Percentiles rank a stretch among this genome's conserved stretches.
Evolutionary conservation across 345 rosid species (phyloP).

Genomic region (Gossypium arboreum): DNA sequence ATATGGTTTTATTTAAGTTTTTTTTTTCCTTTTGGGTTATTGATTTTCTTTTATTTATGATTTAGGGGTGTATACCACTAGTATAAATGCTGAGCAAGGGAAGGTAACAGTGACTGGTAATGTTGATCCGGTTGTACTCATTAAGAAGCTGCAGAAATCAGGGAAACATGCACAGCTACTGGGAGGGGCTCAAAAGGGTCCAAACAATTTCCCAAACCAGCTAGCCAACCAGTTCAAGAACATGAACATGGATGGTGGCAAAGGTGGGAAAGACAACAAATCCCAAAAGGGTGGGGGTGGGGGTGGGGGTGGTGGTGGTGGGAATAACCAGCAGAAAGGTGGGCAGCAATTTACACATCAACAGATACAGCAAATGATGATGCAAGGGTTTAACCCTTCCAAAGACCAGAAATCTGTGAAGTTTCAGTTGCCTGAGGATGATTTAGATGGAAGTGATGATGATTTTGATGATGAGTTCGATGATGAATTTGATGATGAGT

Average conservation of each 20-base stretch:
- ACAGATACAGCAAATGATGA: conserved; percentile 60
- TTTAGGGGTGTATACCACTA: conserved; percentile 63
- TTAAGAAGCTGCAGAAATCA: conserved; percentile 74
- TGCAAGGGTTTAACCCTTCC: conserved; percentile 40
- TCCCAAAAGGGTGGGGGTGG: conserved; percentile 49
- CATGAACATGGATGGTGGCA: conserved; percentile 38
- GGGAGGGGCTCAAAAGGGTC: conserved; percentile 54
- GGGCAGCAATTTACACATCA: conserved; percentile 39
- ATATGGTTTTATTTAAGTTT: background rate
- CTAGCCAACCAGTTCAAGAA: conserved; percentile 48
- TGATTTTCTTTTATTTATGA: background rate
- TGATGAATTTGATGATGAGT: conserved; percentile 43
- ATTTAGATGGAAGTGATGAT: conserved; percentile 42
- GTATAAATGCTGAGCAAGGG: conserved; percentile 79
- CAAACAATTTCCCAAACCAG: conserved; percentile 32
- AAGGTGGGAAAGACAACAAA: conserved; percentile 46
- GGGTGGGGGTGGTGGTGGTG: conserved; percentile 20
- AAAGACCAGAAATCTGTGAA: conserved; percentile 65
- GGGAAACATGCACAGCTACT: conserved; percentile 89
- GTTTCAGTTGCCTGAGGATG: conserved; percentile 54
- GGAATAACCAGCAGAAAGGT: conserved; percentile 25
- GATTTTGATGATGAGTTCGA: conserved; percentile 32
- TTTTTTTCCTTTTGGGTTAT: background rate
- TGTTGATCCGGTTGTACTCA: conserved; percentile 62
- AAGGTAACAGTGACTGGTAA: conserved; percentile 80